Evolutionary conservation across 495 filamentous ascomycete species (phyloP).

Genomic region (Penicillium verhagenii): DNA sequence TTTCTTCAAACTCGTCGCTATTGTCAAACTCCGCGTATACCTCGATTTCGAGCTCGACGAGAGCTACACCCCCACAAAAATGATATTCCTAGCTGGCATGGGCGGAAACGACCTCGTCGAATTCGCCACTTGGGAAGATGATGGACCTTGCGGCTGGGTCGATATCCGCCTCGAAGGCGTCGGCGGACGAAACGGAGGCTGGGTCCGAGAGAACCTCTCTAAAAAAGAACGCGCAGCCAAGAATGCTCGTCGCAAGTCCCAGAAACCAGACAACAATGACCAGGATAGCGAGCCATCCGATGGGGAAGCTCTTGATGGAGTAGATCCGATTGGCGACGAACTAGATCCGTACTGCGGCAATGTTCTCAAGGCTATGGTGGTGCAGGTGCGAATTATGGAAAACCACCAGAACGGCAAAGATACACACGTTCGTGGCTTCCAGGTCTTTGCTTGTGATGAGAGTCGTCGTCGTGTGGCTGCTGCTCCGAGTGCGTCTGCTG

Average conservation of each 20-base stretch:
- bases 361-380: conserved; percentile 78
- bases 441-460: conserved; percentile 81
- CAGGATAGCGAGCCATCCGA: conserved; percentile 13
- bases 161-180: conserved; percentile 75
- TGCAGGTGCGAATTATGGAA: conserved; percentile 84
- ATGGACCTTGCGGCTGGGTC: conserved; percentile 83
- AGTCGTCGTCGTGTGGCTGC: conserved; percentile 29
- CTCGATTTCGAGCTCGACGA: conserved; percentile 91
- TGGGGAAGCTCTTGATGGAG: background rate
- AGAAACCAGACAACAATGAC: conserved; percentile 5
- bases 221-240: conserved; percentile 9
- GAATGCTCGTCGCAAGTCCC: conserved; percentile 6
- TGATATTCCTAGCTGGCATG: conserved; percentile 81
- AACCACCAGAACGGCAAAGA: conserved; percentile 99
- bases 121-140: conserved; percentile 74
- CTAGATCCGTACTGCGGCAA: conserved; percentile 55
- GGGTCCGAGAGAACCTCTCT: conserved; percentile 26
- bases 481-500: conserved; percentile 41
- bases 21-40: conserved; percentile 79
- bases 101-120: conserved; percentile 82
- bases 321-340: conserved; percentile 7
- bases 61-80: conserved; percentile 94
- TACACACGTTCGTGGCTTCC: conserved; percentile 90
- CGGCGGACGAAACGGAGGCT: conserved; percentile 44
- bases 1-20: conserved; percentile 88